Conservation (phyloP, 768 basidiomycete genomes). For the Clitopilus hobsonii region DNA sequence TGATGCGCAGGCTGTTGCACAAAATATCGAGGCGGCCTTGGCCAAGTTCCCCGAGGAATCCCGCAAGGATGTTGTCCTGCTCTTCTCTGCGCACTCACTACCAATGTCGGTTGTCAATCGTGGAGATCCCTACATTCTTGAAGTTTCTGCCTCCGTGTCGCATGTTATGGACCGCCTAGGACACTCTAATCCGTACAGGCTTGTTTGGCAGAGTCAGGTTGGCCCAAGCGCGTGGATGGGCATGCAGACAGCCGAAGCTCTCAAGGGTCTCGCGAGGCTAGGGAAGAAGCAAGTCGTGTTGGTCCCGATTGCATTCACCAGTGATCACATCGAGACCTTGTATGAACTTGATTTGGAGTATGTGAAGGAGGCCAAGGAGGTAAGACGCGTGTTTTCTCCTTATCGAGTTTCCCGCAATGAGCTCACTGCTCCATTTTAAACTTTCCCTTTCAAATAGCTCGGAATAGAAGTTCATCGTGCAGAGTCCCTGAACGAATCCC, state of each 20-base stretch:
- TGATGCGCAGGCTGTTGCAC: slow-evolving; percentile 75
- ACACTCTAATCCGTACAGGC: slow-evolving; percentile 80
- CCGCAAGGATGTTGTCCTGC: slow-evolving; percentile 72
- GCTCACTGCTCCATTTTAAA: slow-evolving; percentile 11
- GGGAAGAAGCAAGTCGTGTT: slow-evolving; percentile 76
- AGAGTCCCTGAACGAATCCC: slow-evolving; percentile 91
- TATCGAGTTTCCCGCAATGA: slow-evolving; percentile 2
- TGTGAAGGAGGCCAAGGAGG: slow-evolving; percentile 84
- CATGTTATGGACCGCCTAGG: slow-evolving; percentile 88
- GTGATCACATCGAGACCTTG: slow-evolving; percentile 98
- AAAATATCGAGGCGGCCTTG: slow-evolving; percentile 81
- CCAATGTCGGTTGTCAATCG: slow-evolving; percentile 99
- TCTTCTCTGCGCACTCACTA: slow-evolving; percentile 97
- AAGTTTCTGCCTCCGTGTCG: slow-evolving; percentile 91
- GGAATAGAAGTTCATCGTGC: slow-evolving; percentile 89
- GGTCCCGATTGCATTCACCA: slow-evolving; percentile 97
- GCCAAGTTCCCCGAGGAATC: slow-evolving; percentile 68
- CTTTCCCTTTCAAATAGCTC: slow-evolving; percentile 45
- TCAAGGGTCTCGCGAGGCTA: slow-evolving; percentile 80
- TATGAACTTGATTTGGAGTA: slow-evolving; percentile 97
- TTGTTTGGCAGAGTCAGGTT: slow-evolving; percentile 98
- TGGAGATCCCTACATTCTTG: slow-evolving; percentile 94
- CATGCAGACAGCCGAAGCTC: slow-evolving; percentile 87
- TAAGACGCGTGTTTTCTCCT: slow-evolving; percentile 28
- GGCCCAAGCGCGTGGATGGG: slow-evolving; percentile 99